Evolutionary conservation across 2,329 filamentous ascomycete species (phyloP).

Genomic region (Catunica adiposa): DNA sequence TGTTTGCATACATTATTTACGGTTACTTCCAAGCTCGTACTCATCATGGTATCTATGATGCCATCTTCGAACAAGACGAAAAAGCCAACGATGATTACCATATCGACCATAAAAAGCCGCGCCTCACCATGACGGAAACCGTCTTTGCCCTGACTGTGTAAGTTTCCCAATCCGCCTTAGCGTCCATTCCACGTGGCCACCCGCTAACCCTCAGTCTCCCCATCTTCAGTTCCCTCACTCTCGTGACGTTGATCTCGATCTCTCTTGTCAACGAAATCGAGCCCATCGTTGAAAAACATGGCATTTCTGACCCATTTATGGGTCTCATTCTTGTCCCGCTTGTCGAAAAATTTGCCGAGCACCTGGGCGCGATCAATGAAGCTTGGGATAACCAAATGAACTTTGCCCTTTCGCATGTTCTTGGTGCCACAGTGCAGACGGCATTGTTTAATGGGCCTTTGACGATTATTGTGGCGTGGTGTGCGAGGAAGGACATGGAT

Average conservation of each 20-base stretch:
- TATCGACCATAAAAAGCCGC: conserved; percentile 37
- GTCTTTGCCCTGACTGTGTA: conserved; percentile 38
- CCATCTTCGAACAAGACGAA: conserved; percentile 57
- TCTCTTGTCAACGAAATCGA: conserved; percentile 59
- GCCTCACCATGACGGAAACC: conserved; percentile 61
- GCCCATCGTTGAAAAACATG: conserved; percentile 30
- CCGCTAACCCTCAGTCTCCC: neutral
- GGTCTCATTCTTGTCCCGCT: conserved; percentile 64
- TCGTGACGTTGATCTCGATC: conserved; percentile 59
- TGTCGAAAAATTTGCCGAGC: conserved; percentile 75
- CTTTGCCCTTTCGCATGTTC: conserved; percentile 68
- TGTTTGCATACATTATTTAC: conserved; percentile 51
- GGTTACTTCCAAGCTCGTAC: conserved; percentile 60
- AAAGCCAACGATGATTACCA: conserved; percentile 46
- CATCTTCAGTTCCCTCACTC: conserved; percentile 40
- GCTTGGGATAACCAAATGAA: conserved; percentile 75
- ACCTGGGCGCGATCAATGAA: conserved; percentile 70
- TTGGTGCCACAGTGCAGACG: conserved; percentile 78
- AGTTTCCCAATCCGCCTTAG: neutral
- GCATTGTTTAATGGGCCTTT: conserved; percentile 76
- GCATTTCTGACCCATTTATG: conserved; percentile 37
- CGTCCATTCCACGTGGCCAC: neutral
- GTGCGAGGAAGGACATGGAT: conserved; percentile 51
- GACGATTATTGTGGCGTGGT: conserved; percentile 72
- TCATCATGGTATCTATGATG: conserved; percentile 62